Conservation (phyloP, 768 basidiomycete species). For the Termitomyces sp. region DNA sequence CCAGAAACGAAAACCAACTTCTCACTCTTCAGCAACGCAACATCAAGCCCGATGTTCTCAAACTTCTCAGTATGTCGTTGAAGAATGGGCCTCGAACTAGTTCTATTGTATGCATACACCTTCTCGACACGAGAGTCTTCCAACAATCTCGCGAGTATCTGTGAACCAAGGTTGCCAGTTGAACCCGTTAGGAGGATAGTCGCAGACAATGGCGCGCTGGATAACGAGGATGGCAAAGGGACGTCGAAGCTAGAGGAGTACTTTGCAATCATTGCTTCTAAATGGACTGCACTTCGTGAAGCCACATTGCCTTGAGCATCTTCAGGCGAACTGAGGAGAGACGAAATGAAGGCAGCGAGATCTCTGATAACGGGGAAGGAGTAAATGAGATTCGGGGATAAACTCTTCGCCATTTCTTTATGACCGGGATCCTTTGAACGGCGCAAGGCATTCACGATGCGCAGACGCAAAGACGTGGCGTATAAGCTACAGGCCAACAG, state of each 20-base stretch:
- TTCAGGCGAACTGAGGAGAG: neutral
- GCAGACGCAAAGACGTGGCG: slow-evolving; percentile 4
- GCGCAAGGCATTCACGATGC: neutral
- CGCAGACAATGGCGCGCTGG: neutral
- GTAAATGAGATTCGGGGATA: slow-evolving; percentile 37
- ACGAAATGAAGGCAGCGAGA: neutral
- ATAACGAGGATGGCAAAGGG: neutral
- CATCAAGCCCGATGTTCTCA: slow-evolving; percentile 14
- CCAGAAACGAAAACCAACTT: slow-evolving; percentile 16
- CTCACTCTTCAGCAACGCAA: slow-evolving; percentile 2
- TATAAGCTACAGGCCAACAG: neutral
- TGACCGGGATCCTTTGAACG: neutral
- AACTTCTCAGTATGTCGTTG: slow-evolving; percentile 15
- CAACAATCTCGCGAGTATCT: slow-evolving; percentile 19
- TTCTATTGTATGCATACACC: slow-evolving; percentile 30
- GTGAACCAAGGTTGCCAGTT: slow-evolving; percentile 21
- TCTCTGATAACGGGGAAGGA: slow-evolving; percentile 29
- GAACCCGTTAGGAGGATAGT: slow-evolving; percentile 22
- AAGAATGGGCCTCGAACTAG: neutral
- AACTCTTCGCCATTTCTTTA: slow-evolving; percentile 9
- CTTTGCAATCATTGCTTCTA: slow-evolving; percentile 32
- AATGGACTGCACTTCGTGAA: slow-evolving; percentile 1
- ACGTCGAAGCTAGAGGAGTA: slow-evolving; percentile 21
- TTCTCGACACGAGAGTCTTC: slow-evolving; percentile 27
- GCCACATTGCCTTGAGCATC: neutral